phyloP scores from a whole-genome alignment of 768 basidiomycete species.

The Podaxis sp. region DNA sequence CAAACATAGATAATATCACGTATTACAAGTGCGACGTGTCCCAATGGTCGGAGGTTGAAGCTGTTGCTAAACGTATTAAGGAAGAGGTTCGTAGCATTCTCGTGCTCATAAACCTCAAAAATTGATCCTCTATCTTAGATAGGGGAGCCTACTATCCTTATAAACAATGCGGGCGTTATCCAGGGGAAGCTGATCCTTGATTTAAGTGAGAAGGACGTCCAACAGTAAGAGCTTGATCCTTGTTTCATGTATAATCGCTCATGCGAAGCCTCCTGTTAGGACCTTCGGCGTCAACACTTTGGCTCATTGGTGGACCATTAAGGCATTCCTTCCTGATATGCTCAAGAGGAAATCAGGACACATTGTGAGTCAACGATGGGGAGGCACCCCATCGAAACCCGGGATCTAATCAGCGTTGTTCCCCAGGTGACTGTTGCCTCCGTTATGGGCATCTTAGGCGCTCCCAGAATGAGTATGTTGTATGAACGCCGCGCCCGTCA shows the following conservation, averaged over 20 bases:
- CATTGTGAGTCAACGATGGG: slow-evolving; percentile 51
- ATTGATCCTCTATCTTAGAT: slow-evolving; percentile 44
- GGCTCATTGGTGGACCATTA: slow-evolving; percentile 88
- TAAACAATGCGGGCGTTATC: slow-evolving; percentile 95
- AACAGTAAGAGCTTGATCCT: slow-evolving; percentile 51
- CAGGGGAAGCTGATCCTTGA: slow-evolving; percentile 88
- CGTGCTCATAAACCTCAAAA: not conserved
- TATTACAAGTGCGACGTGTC: slow-evolving; percentile 94
- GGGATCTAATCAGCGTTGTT: slow-evolving; percentile 16
- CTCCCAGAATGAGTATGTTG: slow-evolving; percentile 71
- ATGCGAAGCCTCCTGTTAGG: slow-evolving; percentile 35
- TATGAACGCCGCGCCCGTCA: not conserved
- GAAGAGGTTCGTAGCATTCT: slow-evolving; percentile 58
- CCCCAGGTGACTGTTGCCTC: slow-evolving; percentile 75
- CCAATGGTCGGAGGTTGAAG: slow-evolving; percentile 81
- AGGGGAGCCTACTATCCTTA: slow-evolving; percentile 82
- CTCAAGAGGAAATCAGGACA: slow-evolving; percentile 78
- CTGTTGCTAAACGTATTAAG: slow-evolving; percentile 66
- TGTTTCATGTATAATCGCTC: not conserved
- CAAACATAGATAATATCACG: slow-evolving; percentile 62
- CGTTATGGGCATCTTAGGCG: slow-evolving; percentile 66
- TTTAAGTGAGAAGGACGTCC: slow-evolving; percentile 70
- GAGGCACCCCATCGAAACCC: slow-evolving; percentile 2
- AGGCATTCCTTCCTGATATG: slow-evolving; percentile 91
- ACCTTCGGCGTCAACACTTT: slow-evolving; percentile 89